Evolutionary conservation across 192 early-diverging fungal genomes (phyloP).

Genomic region (Hyaloraphidium curvatum): DNA sequence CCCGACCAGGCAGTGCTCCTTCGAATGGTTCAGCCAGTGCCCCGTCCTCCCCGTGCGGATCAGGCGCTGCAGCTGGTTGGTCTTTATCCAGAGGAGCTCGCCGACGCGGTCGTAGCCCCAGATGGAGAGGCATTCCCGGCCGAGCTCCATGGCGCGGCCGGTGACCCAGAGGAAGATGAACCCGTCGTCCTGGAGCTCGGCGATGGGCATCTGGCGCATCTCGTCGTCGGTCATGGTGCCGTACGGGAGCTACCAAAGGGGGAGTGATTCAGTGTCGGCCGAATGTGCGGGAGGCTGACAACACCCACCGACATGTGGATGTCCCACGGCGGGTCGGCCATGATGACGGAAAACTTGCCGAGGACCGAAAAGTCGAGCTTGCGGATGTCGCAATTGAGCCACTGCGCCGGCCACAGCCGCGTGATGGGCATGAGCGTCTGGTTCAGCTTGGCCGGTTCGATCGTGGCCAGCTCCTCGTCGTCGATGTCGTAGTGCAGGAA

Average conservation of each 20-base stretch:
- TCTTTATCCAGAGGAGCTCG: constrained; percentile 46
- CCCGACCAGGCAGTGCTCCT: constrained; percentile 42
- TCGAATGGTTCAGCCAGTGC: constrained; percentile 46
- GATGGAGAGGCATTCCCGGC: constrained; percentile 24
- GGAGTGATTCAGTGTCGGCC: too few relatives aligned
- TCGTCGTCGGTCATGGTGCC: constrained; percentile 48
- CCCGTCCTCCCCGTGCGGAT: constrained; percentile 42
- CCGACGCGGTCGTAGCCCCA: constrained; percentile 36
- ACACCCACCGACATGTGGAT: constrained; percentile 33
- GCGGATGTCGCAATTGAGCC: constrained; percentile 40
- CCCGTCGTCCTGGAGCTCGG: constrained; percentile 28
- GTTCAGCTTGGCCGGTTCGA: neutral
- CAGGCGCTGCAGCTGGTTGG: constrained; percentile 36
- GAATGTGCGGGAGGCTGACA: neutral
- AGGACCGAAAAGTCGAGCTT: constrained; percentile 27
- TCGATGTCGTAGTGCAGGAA: constrained; percentile 43
- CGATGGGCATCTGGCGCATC: constrained; percentile 30
- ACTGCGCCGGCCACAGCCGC: constrained; percentile 25
- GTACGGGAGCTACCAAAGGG: constrained; percentile 31
- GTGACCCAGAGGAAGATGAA: constrained; percentile 45
- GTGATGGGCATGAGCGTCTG: neutral
- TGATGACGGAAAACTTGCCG: constrained; percentile 38
- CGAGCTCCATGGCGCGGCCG: constrained; percentile 41
- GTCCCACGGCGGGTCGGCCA: constrained; percentile 49
- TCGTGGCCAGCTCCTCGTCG: constrained; percentile 3